phyloP scores from a whole-genome alignment of 257 asterid genomes.

The Anisodus acutangulus region DNA sequence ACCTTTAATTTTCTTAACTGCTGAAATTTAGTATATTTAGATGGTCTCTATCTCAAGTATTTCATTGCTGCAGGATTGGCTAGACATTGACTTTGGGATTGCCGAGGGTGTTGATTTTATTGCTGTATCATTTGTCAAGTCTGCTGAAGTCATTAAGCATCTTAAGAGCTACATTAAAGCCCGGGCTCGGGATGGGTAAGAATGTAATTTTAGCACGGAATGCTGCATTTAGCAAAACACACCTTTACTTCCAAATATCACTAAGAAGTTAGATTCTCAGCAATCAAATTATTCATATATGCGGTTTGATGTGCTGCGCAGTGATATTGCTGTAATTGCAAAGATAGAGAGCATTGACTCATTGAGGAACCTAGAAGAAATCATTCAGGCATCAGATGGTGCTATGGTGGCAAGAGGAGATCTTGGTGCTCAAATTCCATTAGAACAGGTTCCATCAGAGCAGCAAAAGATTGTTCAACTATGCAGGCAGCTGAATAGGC shows the following conservation, averaged over 20 bases:
- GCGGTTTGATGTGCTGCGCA: conserved; percentile 43
- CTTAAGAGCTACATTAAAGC: conserved; percentile 96
- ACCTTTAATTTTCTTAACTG: background rate
- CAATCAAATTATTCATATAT: background rate
- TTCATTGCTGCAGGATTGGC: conserved; percentile 74
- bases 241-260: background rate
- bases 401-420: conserved; percentile 99
- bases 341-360: conserved; percentile 98
- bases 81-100: conserved; percentile 97
- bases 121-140: conserved; percentile 97
- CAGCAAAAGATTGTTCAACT: conserved; percentile 87
- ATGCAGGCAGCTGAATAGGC: conserved; percentile 87
- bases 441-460: conserved; percentile 97
- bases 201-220: background rate
- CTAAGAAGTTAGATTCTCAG: background rate
- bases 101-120: conserved; percentile 97
- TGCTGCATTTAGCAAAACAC: background rate
- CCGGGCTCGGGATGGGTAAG: conserved; percentile 91
- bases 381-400: conserved; percentile 89
- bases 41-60: conserved; percentile 37
- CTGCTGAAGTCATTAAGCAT: conserved; percentile 96
- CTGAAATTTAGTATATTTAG: conserved; percentile 17
- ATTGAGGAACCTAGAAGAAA: conserved; percentile 88
- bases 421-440: conserved; percentile 96
- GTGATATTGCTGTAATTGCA: conserved; percentile 87